phyloP scores from a whole-genome alignment of 2,329 filamentous ascomycete species.

The Aspergillus quadricinctus region DNA sequence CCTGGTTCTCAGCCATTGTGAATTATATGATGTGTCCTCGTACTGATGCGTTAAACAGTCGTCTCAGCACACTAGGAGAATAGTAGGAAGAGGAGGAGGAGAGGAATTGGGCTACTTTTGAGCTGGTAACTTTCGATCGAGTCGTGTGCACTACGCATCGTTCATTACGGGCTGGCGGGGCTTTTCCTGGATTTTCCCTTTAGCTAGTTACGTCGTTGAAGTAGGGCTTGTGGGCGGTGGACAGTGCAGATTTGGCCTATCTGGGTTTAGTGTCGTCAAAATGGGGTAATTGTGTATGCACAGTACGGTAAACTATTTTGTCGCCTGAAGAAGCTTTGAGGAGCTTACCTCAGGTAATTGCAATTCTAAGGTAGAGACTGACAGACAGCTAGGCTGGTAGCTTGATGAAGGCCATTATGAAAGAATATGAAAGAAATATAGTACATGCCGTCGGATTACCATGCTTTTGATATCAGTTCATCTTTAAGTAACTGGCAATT shows the following conservation, averaged over 20 bases:
- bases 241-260: background rate
- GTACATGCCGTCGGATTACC: background rate
- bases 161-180: conserved; percentile 23
- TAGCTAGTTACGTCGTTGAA: background rate
- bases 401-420: background rate
- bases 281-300: background rate
- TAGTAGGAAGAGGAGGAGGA: conserved; percentile 17
- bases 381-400: background rate
- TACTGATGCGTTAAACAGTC: conserved; percentile 14
- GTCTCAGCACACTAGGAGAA: conserved; percentile 19
- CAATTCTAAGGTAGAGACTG: background rate
- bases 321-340: background rate
- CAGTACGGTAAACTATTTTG: background rate
- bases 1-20: conserved; percentile 38
- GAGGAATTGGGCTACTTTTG: conserved; percentile 13
- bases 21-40: conserved; percentile 21
- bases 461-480: background rate
- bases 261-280: background rate
- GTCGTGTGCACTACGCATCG: conserved; percentile 25
- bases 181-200: conserved; percentile 1
- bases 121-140: conserved; percentile 18
- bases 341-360: background rate
- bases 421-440: background rate
- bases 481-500: background rate
- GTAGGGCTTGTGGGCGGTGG: conserved; percentile 13